phyloP scores from a whole-genome alignment of 2,329 filamentous ascomycete genomes.

The Fusarium succisae region DNA sequence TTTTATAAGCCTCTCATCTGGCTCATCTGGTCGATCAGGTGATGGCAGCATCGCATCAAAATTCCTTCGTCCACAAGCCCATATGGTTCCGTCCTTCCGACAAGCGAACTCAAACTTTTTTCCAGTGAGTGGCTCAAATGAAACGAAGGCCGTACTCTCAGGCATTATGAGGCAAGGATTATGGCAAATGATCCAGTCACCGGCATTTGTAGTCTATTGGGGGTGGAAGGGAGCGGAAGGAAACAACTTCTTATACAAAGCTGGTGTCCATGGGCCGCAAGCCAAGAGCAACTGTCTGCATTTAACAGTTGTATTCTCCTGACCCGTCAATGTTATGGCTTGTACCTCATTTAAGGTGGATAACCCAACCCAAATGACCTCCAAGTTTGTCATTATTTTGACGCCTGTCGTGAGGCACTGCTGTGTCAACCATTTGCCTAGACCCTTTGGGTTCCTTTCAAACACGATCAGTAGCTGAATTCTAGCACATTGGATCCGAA shows the following conservation, averaged over 20 bases:
- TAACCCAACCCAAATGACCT: accelerated
- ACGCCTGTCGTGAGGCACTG: neutral
- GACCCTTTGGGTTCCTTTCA: neutral
- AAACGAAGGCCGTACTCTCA: neutral
- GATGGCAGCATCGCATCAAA: neutral
- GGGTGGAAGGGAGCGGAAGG: neutral
- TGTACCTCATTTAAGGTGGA: neutral
- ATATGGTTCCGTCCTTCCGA: neutral
- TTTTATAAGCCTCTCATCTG: accelerated
- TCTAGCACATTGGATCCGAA: neutral
- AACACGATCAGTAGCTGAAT: neutral
- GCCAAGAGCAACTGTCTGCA: neutral
- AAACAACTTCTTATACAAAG: neutral
- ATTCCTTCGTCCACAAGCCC: neutral
- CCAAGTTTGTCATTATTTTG: neutral
- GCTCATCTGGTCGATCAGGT: neutral
- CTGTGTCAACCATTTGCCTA: neutral
- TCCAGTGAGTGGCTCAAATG: neutral
- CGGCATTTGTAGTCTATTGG: neutral
- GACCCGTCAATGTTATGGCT: neutral
- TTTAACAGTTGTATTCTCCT: accelerated
- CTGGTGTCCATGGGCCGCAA: too few relatives aligned
- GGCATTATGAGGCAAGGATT: accelerated
- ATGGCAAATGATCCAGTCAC: neutral
- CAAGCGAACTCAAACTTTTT: neutral